phyloP scores from a whole-genome alignment of 495 filamentous ascomycete genomes.

The Aspergillus olivimuriae region DNA sequence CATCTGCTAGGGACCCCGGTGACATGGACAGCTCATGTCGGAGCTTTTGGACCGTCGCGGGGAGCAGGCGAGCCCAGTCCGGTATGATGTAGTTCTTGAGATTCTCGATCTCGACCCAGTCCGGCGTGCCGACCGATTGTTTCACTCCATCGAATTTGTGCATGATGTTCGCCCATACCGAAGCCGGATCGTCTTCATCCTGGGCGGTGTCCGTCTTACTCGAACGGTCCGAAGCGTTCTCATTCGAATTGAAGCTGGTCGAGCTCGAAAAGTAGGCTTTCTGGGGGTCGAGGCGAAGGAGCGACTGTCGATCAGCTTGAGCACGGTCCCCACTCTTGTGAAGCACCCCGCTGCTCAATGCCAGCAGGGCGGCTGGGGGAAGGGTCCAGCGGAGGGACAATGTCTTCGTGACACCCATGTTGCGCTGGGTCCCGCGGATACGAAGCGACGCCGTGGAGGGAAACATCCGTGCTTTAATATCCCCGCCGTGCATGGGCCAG shows the following conservation, averaged over 20 bases:
- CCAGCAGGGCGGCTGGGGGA: constrained; percentile 32
- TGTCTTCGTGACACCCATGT: constrained; percentile 28
- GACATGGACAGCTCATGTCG: constrained; percentile 81
- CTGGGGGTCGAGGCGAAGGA: constrained; percentile 13
- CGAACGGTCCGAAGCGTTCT: constrained; percentile 3
- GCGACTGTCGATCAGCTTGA: constrained; percentile 14
- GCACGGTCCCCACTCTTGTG: constrained; percentile 24
- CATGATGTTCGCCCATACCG: constrained; percentile 55
- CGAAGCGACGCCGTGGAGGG: constrained; percentile 57
- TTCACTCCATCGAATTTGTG: constrained; percentile 48
- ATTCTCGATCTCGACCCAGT: constrained; percentile 57
- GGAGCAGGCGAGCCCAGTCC: constrained; percentile 72
- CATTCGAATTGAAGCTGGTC: constrained; percentile 8
- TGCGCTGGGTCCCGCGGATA: constrained; percentile 25
- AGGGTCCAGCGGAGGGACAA: constrained; percentile 33
- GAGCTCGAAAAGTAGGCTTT: constrained; percentile 21
- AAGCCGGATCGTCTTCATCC: constrained; percentile 24
- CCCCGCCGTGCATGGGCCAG: constrained; percentile 5
- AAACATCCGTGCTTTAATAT: constrained; percentile 20
- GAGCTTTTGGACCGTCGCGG: constrained; percentile 73
- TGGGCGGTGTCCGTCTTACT: neutral
- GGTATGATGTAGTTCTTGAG: constrained; percentile 68
- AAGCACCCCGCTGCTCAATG: constrained; percentile 16
- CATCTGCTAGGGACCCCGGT: constrained; percentile 79
- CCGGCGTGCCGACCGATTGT: constrained; percentile 46